Conservation (phyloP, 257 asterid genomes). For the Pogostemon cablin region DNA sequence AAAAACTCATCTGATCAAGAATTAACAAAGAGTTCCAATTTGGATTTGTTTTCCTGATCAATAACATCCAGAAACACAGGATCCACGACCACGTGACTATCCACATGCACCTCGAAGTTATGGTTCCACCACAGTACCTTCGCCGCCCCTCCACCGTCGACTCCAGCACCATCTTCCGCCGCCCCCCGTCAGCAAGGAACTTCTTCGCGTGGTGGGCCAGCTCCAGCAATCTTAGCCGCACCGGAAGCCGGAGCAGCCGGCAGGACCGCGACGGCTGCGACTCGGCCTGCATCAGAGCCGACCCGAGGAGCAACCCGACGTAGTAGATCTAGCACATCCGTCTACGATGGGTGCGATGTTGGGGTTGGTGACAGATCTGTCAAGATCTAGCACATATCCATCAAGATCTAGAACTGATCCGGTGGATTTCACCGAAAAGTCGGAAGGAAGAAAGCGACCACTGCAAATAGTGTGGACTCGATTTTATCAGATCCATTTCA, state of each 20-base stretch:
- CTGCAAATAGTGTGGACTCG: too few species aligned
- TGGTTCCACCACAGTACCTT: conserved; percentile 94
- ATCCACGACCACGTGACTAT: conserved; percentile 92
- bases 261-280: conserved; percentile 90
- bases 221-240: conserved; percentile 74
- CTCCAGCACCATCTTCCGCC: conserved; percentile 86
- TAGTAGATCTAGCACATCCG: conserved; percentile 77
- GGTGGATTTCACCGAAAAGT: too few species aligned
- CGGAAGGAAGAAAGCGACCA: too few species aligned
- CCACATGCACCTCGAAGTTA: conserved; percentile 78
- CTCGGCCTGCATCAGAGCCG: conserved; percentile 75
- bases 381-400: too few species aligned
- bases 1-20: background rate
- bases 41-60: conserved; percentile 75
- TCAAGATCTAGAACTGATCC: too few species aligned
- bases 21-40: conserved; percentile 52
- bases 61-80: conserved; percentile 84
- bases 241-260: conserved; percentile 84
- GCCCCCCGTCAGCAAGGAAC: conserved; percentile 67
- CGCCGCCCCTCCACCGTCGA: conserved; percentile 86
- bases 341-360: conserved; percentile 75
- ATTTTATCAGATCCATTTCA: too few species aligned
- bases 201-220: conserved; percentile 71
- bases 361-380: conserved; percentile 95
- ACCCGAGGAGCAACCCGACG: conserved; percentile 77